Evolutionary conservation across 208 protist genomes (phyloP).

Genomic region (Strigomonas culicis): DNA sequence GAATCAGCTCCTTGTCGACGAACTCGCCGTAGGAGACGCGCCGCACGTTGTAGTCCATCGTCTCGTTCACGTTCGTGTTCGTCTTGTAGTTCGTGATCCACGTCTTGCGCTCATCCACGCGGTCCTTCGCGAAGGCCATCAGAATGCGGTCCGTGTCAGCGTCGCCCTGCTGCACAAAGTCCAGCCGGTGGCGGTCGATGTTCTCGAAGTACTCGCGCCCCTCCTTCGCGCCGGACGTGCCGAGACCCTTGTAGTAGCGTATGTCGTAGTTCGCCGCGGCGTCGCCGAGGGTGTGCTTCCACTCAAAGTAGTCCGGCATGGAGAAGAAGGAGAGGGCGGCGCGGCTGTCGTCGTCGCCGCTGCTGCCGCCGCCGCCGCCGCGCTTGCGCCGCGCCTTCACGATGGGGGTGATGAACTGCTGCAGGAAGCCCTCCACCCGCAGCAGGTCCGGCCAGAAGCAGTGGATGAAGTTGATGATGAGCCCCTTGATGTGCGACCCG

Average conservation of each 20-base stretch:
- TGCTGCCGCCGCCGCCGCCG: conserved; percentile 16
- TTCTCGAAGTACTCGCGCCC: conserved; percentile 99
- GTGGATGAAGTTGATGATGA: conserved; percentile 99
- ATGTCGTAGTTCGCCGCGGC: conserved; percentile 92
- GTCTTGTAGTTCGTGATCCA: conserved; percentile 96
- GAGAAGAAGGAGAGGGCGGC: conserved; percentile 97
- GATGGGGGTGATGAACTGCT: conserved; percentile 99
- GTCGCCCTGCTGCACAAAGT: conserved; percentile 89
- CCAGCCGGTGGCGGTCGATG: conserved; percentile 95
- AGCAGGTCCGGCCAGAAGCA: conserved; percentile 99
- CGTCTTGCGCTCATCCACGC: conserved; percentile 97
- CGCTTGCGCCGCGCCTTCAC: conserved; percentile 96
- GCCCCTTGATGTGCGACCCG: conserved; percentile 99
- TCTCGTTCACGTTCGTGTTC: conserved; percentile 75
- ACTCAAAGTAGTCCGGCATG: conserved; percentile 98
- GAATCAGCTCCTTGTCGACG: conserved; percentile 99
- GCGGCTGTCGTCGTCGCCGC: conserved; percentile 17
- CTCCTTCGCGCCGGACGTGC: conserved; percentile 95
- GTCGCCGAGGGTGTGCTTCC: conserved; percentile 84
- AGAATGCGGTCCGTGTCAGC: conserved; percentile 95
- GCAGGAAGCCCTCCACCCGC: conserved; percentile 95
- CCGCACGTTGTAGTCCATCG: conserved; percentile 90
- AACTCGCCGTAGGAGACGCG: conserved; percentile 96
- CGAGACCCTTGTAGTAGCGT: conserved; percentile 99
- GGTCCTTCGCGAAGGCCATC: conserved; percentile 98